Conservation (phyloP, 192 early-diverging fungal genomes). For the Linnemannia schmuckeri region DNA sequence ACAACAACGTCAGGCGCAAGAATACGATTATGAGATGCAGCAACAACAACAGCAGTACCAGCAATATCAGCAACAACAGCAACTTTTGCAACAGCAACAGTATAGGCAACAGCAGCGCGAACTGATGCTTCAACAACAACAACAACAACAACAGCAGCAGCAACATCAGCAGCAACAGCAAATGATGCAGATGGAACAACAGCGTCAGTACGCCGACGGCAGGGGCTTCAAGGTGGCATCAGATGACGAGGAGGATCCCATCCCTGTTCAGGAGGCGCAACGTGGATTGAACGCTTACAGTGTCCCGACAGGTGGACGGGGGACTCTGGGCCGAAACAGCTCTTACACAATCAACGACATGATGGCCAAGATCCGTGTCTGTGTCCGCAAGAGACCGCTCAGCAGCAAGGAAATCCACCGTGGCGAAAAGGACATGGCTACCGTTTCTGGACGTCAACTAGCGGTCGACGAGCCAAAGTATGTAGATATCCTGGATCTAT, state of each 20-base stretch:
- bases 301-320: constrained; percentile 63
- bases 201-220: constrained; percentile 27
- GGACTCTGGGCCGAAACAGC: constrained; percentile 37
- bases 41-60: constrained; percentile 35
- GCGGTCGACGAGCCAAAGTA: constrained; percentile 96
- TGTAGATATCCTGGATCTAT: constrained; percentile 17
- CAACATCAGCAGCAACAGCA: constrained; percentile 40
- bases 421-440: constrained; percentile 89
- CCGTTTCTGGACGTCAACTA: constrained; percentile 74
- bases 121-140: constrained; percentile 24
- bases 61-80: constrained; percentile 32
- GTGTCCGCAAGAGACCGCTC: constrained; percentile 95
- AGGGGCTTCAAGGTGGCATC: constrained; percentile 51
- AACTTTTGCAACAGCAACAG: constrained; percentile 31
- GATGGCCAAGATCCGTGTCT: constrained; percentile 93
- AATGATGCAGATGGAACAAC: constrained; percentile 31
- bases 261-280: constrained; percentile 52
- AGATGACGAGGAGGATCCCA: constrained; percentile 57
- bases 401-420: constrained; percentile 87
- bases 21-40: constrained; percentile 23
- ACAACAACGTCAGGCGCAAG: constrained; percentile 18
- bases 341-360: constrained; percentile 60
- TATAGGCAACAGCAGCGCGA: constrained; percentile 28
- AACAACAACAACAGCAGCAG: constrained; percentile 23
- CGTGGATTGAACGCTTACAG: constrained; percentile 81